A percentile compares a stretch with the other conserved stretches of the same genome.
phyloP scores from a whole-genome alignment of 148 eudicot species.

The Amaranthus palmeri region DNA sequence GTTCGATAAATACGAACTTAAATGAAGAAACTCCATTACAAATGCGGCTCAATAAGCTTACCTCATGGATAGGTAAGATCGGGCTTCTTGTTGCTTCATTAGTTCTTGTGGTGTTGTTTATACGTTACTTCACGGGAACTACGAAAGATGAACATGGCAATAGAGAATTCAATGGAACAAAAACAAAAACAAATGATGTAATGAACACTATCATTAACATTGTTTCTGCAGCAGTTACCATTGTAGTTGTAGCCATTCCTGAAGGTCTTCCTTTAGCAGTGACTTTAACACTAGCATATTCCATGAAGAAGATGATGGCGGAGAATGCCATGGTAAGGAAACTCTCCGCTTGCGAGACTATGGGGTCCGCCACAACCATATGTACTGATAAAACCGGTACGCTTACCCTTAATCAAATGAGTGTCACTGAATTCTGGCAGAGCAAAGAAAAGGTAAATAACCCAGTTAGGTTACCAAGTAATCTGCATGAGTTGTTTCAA shows the following conservation, averaged over 20 bases:
- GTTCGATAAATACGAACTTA: slow-evolving; percentile 16
- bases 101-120: slow-evolving; percentile 15
- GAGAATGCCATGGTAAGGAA: slow-evolving; percentile 42
- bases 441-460: slow-evolving; percentile 6
- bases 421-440: slow-evolving; percentile 22
- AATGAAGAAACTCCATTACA: slow-evolving; percentile 29
- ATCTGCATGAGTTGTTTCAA: slow-evolving; percentile 14
- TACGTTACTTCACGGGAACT: slow-evolving; percentile 20
- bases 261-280: slow-evolving; percentile 29
- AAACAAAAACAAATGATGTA: slow-evolving; percentile 16
- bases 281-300: slow-evolving; percentile 27
- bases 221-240: slow-evolving; percentile 24
- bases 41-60: slow-evolving; percentile 24
- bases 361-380: slow-evolving; percentile 49
- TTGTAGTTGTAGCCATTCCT: slow-evolving; percentile 29
- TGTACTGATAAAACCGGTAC: slow-evolving; percentile 55
- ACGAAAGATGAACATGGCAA: slow-evolving; percentile 18
- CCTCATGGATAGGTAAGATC: slow-evolving; percentile 23
- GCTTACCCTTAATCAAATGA: slow-evolving; percentile 39
- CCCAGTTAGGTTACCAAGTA: background rate
- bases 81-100: slow-evolving; percentile 22
- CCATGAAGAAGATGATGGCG: slow-evolving; percentile 28
- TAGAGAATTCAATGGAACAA: slow-evolving; percentile 13
- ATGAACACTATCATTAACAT: slow-evolving; percentile 23
- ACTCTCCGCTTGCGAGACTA: slow-evolving; percentile 48